Evolutionary conservation across 768 basidiomycete species (phyloP).

Genomic region (Boletellus ananiceps): DNA sequence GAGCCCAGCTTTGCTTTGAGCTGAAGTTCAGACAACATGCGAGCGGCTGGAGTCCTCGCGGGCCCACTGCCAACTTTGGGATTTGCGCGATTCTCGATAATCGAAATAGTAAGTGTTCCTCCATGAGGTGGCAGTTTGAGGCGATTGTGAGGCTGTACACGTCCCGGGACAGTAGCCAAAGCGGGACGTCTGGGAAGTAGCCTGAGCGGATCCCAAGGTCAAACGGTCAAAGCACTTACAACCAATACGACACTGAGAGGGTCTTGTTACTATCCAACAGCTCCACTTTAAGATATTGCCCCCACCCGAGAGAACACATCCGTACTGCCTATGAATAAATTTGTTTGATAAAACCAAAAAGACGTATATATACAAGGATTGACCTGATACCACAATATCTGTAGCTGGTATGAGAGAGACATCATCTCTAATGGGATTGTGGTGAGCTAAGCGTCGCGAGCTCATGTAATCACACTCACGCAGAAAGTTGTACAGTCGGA

Average conservation of each 20-base stretch:
- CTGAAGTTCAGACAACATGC: conserved; percentile 58
- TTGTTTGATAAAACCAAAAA: not conserved
- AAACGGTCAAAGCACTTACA: conserved; percentile 44
- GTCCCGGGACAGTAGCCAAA: conserved; percentile 26
- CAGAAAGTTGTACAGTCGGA: conserved; percentile 83
- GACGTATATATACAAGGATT: conserved; percentile 1
- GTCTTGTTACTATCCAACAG: conserved; percentile 65
- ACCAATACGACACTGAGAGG: conserved; percentile 81
- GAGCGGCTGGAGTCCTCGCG: conserved; percentile 49
- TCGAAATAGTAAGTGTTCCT: conserved; percentile 70
- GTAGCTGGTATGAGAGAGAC: conserved; percentile 88
- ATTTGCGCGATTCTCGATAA: conserved; percentile 48
- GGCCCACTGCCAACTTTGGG: conserved; percentile 40
- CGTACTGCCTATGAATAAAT: conserved; percentile 51
- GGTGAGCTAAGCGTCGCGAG: not conserved
- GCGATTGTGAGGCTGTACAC: conserved; percentile 26
- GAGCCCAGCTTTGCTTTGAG: conserved; percentile 56
- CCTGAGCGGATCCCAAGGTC: not conserved
- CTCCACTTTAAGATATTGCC: conserved; percentile 64
- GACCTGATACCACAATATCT: conserved; percentile 78
- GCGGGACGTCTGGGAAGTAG: conserved; percentile 36
- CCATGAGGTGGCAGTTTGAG: conserved; percentile 56
- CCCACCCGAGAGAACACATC: conserved; percentile 85
- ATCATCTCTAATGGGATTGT: conserved; percentile 62
- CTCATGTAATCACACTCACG: conserved; percentile 48